These are phyloP conservation scores for Sclerotinia sclerotiorum DNA, from an alignment of 2,329 filamentous ascomycete genomes.

Conservation along the genomic window DNA sequence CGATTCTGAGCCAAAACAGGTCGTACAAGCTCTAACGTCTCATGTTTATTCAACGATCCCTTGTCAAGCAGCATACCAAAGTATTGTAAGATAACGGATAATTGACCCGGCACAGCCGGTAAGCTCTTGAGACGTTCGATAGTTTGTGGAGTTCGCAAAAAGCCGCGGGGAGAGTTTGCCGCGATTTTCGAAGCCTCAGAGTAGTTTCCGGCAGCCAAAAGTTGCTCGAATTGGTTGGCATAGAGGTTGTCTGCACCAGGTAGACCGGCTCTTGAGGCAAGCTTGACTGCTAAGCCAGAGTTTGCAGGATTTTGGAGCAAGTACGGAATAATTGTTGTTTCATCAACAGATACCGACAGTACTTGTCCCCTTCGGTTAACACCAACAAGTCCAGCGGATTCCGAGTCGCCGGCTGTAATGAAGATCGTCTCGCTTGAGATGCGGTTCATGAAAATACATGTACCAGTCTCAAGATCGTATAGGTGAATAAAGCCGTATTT, in stretches of 20 bases:
- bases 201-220: slow-evolving; percentile 78
- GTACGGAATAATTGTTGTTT: slow-evolving; percentile 87
- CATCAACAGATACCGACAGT: slow-evolving; percentile 89
- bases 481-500: slow-evolving; percentile 99
- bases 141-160: slow-evolving; percentile 89
- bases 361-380: slow-evolving; percentile 99
- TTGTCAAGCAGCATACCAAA: slow-evolving; percentile 97
- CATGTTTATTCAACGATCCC: slow-evolving; percentile 85
- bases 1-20: slow-evolving; percentile 91
- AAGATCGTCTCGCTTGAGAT: slow-evolving; percentile 99
- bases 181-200: slow-evolving; percentile 91
- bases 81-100: slow-evolving; percentile 94
- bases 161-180: slow-evolving; percentile 92
- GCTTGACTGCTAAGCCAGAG: slow-evolving; percentile 88
- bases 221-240: slow-evolving; percentile 85
- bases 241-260: slow-evolving; percentile 94
- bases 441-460: slow-evolving; percentile 98
- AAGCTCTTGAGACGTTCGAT: slow-evolving; percentile 94
- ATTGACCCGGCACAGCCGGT: slow-evolving; percentile 76
- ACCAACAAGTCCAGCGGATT: slow-evolving; percentile 84
- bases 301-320: slow-evolving; percentile 96
- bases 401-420: slow-evolving; percentile 80
- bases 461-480: slow-evolving; percentile 94
- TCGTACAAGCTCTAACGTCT: slow-evolving; percentile 89
- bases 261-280: slow-evolving; percentile 90